These are phyloP conservation scores for Yamadazyma takamatsuzukensis DNA, from an alignment of 805 yeast species.

Conservation along the genomic window DNA sequence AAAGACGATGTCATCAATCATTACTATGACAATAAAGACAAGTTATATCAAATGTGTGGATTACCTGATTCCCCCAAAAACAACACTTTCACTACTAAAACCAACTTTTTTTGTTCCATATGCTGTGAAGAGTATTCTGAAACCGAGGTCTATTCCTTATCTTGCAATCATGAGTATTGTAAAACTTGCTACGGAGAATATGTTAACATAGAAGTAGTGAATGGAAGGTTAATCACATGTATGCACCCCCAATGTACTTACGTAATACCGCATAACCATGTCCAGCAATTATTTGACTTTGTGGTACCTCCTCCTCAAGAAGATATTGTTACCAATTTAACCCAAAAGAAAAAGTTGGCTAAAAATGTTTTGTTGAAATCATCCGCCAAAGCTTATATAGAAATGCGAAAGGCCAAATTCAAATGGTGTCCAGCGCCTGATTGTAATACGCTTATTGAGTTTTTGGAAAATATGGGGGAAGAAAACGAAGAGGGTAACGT, in stretches of 20 bases:
- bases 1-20: slow-evolving; percentile 34
- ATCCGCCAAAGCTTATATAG: slow-evolving; percentile 48
- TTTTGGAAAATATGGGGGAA: slow-evolving; percentile 11
- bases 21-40: slow-evolving; percentile 28
- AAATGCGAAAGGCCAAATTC: slow-evolving; percentile 39
- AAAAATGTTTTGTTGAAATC: slow-evolving; percentile 36
- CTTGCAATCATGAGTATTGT: slow-evolving; percentile 75
- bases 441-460: slow-evolving; percentile 57
- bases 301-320: slow-evolving; percentile 4
- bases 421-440: slow-evolving; percentile 87
- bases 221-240: slow-evolving; percentile 56
- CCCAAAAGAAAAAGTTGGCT: slow-evolving; percentile 11
- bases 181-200: slow-evolving; percentile 63
- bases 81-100: slow-evolving; percentile 10
- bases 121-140: slow-evolving; percentile 59
- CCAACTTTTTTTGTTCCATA: slow-evolving; percentile 51
- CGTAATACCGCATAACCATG: slow-evolving; percentile 40
- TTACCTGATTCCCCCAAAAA: slow-evolving; percentile 11
- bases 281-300: slow-evolving; percentile 16
- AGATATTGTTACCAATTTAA: neutral
- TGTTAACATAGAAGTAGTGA: slow-evolving; percentile 39
- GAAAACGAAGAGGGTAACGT: slow-evolving; percentile 16
- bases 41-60: slow-evolving; percentile 27
- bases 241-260: slow-evolving; percentile 55
- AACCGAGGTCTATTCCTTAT: slow-evolving; percentile 43